Percentiles rank a stretch among this genome's conserved stretches.
phyloP scores from a whole-genome alignment of 805 yeast species.

The Torulaspora franciscae region DNA sequence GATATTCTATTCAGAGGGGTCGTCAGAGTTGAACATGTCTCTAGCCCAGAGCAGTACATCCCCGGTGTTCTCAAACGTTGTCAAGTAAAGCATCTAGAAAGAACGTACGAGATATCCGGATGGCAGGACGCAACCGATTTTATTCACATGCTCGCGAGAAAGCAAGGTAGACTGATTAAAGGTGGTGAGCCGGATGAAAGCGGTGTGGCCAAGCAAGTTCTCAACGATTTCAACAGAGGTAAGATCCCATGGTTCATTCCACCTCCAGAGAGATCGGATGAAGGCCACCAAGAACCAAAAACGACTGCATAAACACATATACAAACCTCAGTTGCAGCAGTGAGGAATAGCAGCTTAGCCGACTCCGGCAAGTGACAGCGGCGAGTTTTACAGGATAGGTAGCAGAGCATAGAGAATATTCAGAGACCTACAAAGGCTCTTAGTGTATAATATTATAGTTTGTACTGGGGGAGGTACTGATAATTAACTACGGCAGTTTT shows the following conservation, averaged over 20 bases:
- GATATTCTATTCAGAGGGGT: constrained; percentile 95
- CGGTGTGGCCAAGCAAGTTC: constrained; percentile 83
- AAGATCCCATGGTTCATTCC: constrained; percentile 97
- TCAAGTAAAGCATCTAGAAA: constrained; percentile 82
- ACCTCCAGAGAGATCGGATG: constrained; percentile 77
- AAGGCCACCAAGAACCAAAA: constrained; percentile 31
- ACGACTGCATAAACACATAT: background rate
- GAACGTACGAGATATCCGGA: constrained; percentile 91
- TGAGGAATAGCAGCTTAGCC: too few relatives aligned
- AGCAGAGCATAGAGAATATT: background rate
- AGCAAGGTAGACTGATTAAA: constrained; percentile 85
- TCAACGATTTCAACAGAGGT: constrained; percentile 95
- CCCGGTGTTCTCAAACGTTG: constrained; percentile 82
- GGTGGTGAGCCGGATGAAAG: constrained; percentile 98
- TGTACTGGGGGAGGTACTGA: constrained; percentile 2
- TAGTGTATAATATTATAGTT: constrained; percentile 2
- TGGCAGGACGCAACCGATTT: constrained; percentile 80
- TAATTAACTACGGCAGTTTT: constrained; percentile 3
- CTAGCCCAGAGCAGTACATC: constrained; percentile 91
- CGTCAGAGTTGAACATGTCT: constrained; percentile 96
- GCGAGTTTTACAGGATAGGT: background rate
- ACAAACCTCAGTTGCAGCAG: background rate
- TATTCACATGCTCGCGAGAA: constrained; percentile 84
- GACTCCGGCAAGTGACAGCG: background rate
- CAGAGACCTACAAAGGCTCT: background rate